Base-by-base conservation (phyloP, 164 flowering plant genomes). In the Magnolia kwangsiensis region DNA sequence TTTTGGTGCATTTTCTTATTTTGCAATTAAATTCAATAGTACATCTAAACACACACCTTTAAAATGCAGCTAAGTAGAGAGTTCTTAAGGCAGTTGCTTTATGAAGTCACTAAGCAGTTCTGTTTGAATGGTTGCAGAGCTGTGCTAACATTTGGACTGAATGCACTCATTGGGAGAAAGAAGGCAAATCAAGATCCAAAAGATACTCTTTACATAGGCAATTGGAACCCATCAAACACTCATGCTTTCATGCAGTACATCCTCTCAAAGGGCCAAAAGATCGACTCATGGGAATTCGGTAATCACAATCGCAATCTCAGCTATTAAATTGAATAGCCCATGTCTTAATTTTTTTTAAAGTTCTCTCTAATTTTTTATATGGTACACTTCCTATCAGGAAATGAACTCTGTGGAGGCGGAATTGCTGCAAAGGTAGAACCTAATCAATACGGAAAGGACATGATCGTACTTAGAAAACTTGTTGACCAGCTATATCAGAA, bases 201-300 rank as follows among this genome's bases (percentile, higher is more conserved):
- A 20, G 79, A 85, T 18, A 55, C 74, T 7, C 51, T 11, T 72
- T 82, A 27, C 81, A 86, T 82, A 0, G 94, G 94, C 24, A 23
- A 23, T 23, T 23, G 95, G 97, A 11, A 89, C 78, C 11, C 80
- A 0, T 21, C 19, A 2, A 92, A 91, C 69, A 86, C 94, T 5
- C 81, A 76, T 1, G 87, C 85, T 71, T 75, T 92, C 50, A 88
- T 92, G 59, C 45, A 78, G 9, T 89, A 91, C 80, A 85, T 88
- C 3, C 29, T 78, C 27, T 63, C 82, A 4, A 90, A 88, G 66
- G 93, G 91, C 71, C 87, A 88, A 83, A 75, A 82, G 64, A 82
- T 91, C 13, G 90, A 88, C n/a, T 88, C 91, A 0, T 91, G 83
- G 76, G 92, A 90, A 81, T 73, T 92, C 3, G 97, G 97, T 88